Evolutionary conservation across 225 moss, liverwort and hornwort genomes (phyloP).

Genomic region (Bryum argenteum): DNA sequence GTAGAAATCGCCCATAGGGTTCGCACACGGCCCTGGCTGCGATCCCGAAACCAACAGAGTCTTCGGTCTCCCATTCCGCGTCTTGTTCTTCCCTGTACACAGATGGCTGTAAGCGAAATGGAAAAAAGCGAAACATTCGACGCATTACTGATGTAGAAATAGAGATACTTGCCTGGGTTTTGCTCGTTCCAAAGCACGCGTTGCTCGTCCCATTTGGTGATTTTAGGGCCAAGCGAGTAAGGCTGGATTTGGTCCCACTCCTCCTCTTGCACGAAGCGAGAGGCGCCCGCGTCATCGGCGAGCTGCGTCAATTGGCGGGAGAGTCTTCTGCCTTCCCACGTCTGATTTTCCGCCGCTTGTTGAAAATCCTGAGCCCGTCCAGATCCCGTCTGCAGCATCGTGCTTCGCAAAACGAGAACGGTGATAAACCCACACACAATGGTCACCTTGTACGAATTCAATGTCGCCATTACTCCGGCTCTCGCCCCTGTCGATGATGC

Average conservation of each 20-base stretch:
- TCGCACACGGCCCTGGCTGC: slow-evolving; percentile 55
- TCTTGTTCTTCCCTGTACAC: slow-evolving; percentile 24
- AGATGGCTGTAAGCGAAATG: neutral
- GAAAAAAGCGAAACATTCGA: neutral
- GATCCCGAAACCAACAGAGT: slow-evolving; percentile 69
- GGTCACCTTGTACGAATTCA: slow-evolving; percentile 49
- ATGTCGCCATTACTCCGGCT: slow-evolving; percentile 30
- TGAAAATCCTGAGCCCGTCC: neutral
- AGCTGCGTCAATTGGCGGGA: slow-evolving; percentile 39
- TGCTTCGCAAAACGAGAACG: slow-evolving; percentile 53
- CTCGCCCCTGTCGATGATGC: slow-evolving; percentile 12
- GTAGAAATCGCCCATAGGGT: slow-evolving; percentile 62
- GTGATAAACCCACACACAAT: slow-evolving; percentile 61
- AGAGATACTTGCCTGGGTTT: slow-evolving; percentile 24
- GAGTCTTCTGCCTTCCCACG: slow-evolving; percentile 15
- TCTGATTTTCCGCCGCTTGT: slow-evolving; percentile 7
- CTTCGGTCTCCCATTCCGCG: slow-evolving; percentile 55
- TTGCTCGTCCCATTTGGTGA: slow-evolving; percentile 63
- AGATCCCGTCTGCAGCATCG: slow-evolving; percentile 32
- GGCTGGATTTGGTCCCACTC: slow-evolving; percentile 31
- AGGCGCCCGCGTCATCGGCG: slow-evolving; percentile 20
- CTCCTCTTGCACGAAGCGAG: slow-evolving; percentile 35
- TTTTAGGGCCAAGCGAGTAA: slow-evolving; percentile 55
- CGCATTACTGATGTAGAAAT: too few species aligned
- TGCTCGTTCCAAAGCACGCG: slow-evolving; percentile 50